These are phyloP conservation scores for Phytophthora pinifolia DNA, from an alignment of 352 stramenopile genomes.

Conservation along the genomic window DNA sequence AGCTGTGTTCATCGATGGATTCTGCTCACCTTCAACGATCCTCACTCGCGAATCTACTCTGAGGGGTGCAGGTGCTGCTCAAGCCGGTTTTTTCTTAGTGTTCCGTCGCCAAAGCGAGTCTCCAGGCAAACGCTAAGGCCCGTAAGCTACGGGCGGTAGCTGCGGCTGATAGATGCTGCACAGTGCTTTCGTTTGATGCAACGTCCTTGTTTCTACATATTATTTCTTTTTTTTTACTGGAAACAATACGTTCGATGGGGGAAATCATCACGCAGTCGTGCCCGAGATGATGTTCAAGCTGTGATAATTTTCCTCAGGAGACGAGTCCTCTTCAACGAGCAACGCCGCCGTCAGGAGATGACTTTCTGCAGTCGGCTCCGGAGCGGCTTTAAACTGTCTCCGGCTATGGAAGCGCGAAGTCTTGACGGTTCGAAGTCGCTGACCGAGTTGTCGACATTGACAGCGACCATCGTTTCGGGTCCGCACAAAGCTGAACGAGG, in stretches of 20 bases:
- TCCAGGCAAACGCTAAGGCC: no score
- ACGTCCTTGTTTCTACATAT: no score
- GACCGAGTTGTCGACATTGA: slow-evolving; percentile 50
- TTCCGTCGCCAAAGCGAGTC: no score
- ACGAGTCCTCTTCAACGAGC: slow-evolving; percentile 17
- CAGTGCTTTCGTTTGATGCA: neutral
- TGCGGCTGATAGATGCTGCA: neutral
- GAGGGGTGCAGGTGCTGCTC: no score
- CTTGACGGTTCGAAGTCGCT: slow-evolving; percentile 31
- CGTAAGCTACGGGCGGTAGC: no score
- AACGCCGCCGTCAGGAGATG: slow-evolving; percentile 17
- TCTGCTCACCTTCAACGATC: slow-evolving; percentile 1
- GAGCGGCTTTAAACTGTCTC: slow-evolving; percentile 14
- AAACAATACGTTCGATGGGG: no score
- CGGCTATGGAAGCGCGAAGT: slow-evolving; percentile 14
- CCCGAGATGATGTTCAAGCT: slow-evolving; percentile 3
- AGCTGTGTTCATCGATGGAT: neutral
- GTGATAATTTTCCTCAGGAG: slow-evolving; percentile 12
- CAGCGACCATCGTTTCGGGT: slow-evolving; percentile 24
- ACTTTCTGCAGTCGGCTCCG: slow-evolving; percentile 6
- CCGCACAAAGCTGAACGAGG: slow-evolving; percentile 20
- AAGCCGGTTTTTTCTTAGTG: no score
- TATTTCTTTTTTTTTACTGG: no score
- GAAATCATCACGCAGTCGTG: slow-evolving; percentile 9
- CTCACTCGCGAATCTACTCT: no score